A percentile compares a stretch with the other conserved stretches of the same genome.
phyloP scores from a whole-genome alignment of 176 grass and related monocot species.

The Cocos nucifera region DNA sequence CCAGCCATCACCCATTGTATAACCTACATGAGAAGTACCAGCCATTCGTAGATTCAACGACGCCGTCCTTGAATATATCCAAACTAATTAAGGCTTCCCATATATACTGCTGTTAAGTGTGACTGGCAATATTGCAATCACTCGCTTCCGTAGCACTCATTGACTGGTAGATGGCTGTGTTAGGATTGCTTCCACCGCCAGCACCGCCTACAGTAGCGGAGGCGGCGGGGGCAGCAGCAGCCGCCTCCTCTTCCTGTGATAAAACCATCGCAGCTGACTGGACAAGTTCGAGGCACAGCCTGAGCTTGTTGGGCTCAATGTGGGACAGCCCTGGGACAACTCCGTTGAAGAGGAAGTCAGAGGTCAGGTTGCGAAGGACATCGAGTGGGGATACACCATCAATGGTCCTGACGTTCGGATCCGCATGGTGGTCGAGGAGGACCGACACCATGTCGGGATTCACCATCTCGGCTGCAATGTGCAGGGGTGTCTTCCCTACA shows the following conservation, averaged over 20 bases:
- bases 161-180: too few species aligned
- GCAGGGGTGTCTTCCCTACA: slow-evolving; percentile 63
- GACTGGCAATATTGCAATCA: too few species aligned
- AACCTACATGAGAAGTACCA: too few species aligned
- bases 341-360: slow-evolving; percentile 62
- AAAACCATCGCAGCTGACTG: slow-evolving; percentile 82
- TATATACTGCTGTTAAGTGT: too few species aligned
- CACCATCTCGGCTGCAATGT: slow-evolving; percentile 73
- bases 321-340: too few species aligned
- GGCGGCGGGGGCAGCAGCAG: too few species aligned
- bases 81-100: too few species aligned
- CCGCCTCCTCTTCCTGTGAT: slow-evolving; percentile 46
- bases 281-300: slow-evolving; percentile 91
- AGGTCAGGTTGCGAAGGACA: slow-evolving; percentile 80
- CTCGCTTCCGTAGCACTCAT: too few species aligned
- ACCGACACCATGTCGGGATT: slow-evolving; percentile 32
- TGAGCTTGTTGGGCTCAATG: too few species aligned
- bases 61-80: too few species aligned
- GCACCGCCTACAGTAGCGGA: slow-evolving; percentile 14
- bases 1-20: too few species aligned
- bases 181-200: neutral
- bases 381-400: slow-evolving; percentile 82
- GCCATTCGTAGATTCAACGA: too few species aligned
- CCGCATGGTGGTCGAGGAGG: slow-evolving; percentile 91
- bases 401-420: slow-evolving; percentile 69